Evolutionary conservation across 441 rosid species (phyloP), one percentile per base, ranked within the genome.

Genomic region (Erysimum cheiri): DNA sequence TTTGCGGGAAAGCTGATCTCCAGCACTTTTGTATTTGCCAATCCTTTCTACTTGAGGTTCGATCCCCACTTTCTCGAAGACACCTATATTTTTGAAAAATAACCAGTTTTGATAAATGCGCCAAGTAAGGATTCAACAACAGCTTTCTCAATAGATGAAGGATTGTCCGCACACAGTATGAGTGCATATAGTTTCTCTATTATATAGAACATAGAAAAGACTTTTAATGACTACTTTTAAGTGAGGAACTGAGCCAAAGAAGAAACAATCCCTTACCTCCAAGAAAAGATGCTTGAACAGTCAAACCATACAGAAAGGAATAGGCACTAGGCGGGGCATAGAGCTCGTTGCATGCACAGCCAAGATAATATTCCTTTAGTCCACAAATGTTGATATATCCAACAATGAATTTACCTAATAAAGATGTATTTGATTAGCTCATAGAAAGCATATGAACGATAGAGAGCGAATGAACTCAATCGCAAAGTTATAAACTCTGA

Each of bases 321-420:
- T 90, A 94, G 37, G 97, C 99, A 79, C 97, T 87, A 57, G 97
- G 96, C 53, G 99, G 99, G 54, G 91, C 90, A 76, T 92, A 94
- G 57, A 90, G 78, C 84, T 90, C 97, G 55, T 81, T 83, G 78
- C 99, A 94, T 31, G 92, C 90, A 78, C 89, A 87, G 11, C 91
- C 98, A 75, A 94, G 92, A 77, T 92, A 92, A 73, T 88, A 92
- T 76, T 94, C 97, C 78, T 90, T 92, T 71, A 89, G 91, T 76
- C 84, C 85, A 80, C 96, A 91, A 19, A 83, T 83, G 76, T 90
- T 88, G 77, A 77, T 80, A 70, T 91, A 94, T 28, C 93, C 90
- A 76, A 89, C 75, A 47, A 94, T 72, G 72, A 91, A 91, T 72
- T 94, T 94, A 72, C 97, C 98, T 94, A 71, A 78, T 67, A 78